These are phyloP conservation scores for Fusarium concolor DNA, from an alignment of 2,329 filamentous ascomycete species.

Conservation along the genomic window DNA sequence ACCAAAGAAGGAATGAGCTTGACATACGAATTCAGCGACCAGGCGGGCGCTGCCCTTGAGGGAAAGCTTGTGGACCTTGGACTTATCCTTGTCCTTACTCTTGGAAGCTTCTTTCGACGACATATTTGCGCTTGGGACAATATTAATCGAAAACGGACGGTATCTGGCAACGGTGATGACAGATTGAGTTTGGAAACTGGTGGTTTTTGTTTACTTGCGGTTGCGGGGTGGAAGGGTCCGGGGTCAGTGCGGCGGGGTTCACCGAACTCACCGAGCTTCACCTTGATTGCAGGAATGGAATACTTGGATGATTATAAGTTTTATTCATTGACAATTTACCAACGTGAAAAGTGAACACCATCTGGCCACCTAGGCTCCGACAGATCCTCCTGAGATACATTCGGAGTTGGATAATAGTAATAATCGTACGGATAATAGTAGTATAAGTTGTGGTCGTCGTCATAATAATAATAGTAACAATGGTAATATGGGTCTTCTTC, in stretches of 20 bases:
- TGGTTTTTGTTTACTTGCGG: slow-evolving; percentile 47
- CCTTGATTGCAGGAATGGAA: background rate
- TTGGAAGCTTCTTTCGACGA: slow-evolving; percentile 49
- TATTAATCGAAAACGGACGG: background rate
- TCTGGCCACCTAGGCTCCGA: slow-evolving; percentile 16
- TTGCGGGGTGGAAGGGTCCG: slow-evolving; percentile 43
- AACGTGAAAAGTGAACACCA: slow-evolving; percentile 23
- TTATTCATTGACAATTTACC: background rate
- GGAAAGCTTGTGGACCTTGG: slow-evolving; percentile 94
- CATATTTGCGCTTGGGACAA: slow-evolving; percentile 36
- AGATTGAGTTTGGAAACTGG: slow-evolving; percentile 7
- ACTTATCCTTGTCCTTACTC: slow-evolving; percentile 70
- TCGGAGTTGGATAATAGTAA: background rate
- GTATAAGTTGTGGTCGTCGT: slow-evolving; percentile 4
- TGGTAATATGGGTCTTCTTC: background rate
- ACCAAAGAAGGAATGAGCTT: background rate
- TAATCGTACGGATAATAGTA: background rate
- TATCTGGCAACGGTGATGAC: background rate
- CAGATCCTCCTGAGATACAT: background rate
- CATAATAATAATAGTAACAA: background rate
- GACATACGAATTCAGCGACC: slow-evolving; percentile 92
- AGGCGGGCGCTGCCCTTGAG: slow-evolving; percentile 87
- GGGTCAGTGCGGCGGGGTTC: slow-evolving; percentile 46
- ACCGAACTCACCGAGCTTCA: slow-evolving; percentile 40
- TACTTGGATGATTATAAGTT: too few relatives aligned